Percentiles rank a stretch among this genome's conserved stretches.
Evolutionary conservation across 1,284 basidiomycete species (phyloP).

Genomic region (Ceratobasidium sp.): DNA sequence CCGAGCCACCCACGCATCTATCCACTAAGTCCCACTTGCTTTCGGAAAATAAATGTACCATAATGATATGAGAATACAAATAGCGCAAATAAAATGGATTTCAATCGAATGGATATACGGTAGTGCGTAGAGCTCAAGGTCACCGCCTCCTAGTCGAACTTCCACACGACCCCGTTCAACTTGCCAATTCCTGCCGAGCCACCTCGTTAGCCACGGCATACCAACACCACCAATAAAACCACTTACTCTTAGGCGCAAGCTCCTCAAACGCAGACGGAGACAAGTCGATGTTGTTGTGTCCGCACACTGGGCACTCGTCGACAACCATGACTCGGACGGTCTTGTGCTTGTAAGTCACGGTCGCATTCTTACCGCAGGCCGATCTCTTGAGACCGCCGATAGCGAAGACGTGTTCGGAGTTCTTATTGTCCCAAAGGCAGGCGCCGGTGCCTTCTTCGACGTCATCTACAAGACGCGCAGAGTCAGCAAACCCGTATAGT

Average conservation of each 20-base stretch:
- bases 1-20: too few relatives aligned
- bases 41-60: not conserved
- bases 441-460: conserved; percentile 7
- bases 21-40: too few relatives aligned
- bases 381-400: not conserved
- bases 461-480: not conserved
- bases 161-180: conserved; percentile 14
- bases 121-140: not conserved
- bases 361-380: conserved; percentile 16
- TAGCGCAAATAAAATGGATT: not conserved
- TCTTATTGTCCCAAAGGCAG: conserved; percentile 1
- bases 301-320: conserved; percentile 19
- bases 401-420: conserved; percentile 18
- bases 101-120: not conserved
- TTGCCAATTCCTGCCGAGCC: not conserved
- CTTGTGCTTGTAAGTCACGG: conserved; percentile 1
- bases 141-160: not conserved
- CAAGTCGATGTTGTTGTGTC: conserved; percentile 19
- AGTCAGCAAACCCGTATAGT: not conserved
- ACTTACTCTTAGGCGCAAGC: conserved; percentile 5
- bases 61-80: not conserved
- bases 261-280: conserved; percentile 15
- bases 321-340: not conserved
- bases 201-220: not conserved
- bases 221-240: not conserved